These are phyloP conservation scores for Citropsis articulata DNA, from an alignment of 345 rosid genomes.

Conservation along the genomic window DNA sequence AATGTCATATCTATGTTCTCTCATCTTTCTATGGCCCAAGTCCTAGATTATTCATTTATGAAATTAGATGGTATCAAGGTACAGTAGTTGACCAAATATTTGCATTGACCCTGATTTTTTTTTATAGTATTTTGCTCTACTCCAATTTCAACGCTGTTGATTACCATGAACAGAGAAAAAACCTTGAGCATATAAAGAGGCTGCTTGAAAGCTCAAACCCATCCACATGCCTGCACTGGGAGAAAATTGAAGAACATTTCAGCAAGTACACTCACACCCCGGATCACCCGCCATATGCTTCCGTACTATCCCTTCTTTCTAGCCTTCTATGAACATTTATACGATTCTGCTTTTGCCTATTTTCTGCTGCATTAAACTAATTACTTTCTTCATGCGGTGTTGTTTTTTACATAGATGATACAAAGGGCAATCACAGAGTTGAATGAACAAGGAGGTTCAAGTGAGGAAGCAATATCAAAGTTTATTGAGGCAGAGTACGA, in stretches of 20 bases:
- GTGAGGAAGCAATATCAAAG: slow-evolving; percentile 16
- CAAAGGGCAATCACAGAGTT: slow-evolving; percentile 14
- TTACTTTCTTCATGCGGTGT: neutral
- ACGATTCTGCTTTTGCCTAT: neutral
- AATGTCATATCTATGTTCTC: neutral
- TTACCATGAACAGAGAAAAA: neutral
- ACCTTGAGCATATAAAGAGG: neutral
- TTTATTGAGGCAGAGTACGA: slow-evolving; percentile 15
- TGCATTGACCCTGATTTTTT: neutral
- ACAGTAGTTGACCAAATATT: neutral
- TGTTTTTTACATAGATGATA: slow-evolving; percentile 14
- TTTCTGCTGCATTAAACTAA: neutral
- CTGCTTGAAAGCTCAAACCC: neutral
- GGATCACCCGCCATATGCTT: slow-evolving; percentile 20
- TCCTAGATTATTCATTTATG: neutral
- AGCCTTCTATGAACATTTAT: neutral
- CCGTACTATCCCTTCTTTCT: neutral
- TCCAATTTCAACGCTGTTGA: neutral
- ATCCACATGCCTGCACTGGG: neutral
- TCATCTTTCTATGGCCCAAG: neutral
- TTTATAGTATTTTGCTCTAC: neutral
- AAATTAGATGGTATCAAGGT: neutral
- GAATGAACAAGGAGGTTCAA: slow-evolving; percentile 19
- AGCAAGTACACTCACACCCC: neutral
- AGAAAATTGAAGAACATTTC: neutral